Base-by-base conservation (phyloP, 176 grass and related monocot genomes). In the Rhynchospora pubera region DNA sequence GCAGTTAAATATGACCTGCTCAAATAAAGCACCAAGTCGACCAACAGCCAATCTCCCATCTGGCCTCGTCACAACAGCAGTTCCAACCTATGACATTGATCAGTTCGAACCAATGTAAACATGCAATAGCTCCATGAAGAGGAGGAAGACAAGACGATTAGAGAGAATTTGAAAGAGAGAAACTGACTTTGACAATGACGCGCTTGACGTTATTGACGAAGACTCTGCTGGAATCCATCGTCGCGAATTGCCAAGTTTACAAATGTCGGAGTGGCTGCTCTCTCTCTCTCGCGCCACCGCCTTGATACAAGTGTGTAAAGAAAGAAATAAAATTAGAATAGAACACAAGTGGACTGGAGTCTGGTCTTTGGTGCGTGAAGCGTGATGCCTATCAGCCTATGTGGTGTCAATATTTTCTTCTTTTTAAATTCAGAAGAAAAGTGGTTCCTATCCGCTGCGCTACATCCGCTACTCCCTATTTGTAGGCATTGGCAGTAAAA, bases 31-130 rank as follows among this genome's bases (percentile, higher is more conserved):
- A 74, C 92, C 96, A 52, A 99, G 46, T 73, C 92, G 92, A 59
- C 96, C 96, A 65, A 95, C 22, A 73, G 96, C 92, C 57, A 99
- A 57, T 84, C 96, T 85, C 14, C 96, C 96, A 78, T 99, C 96
- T 18, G 89, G 43, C 77, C 96, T 89, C 5, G 96, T 93, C 44
- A 99, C 93, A 85, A 99, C 91, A 19, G 96, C 96, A 84, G 96
- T 99, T 60, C 96, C 96, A 56, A 99, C 92, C 96, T 99, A 66
- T 52, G 22, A 71, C 69, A 79, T 62, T 61, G 1, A 65, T 13
- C 15, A 57, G 56, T 57, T 57, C 5, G 34, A 39, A 58, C 56
- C 30, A 42, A 39, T 39, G 32, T 39, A 42, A 67, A 5, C 5
- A 3, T 51, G 46, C 10, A 21, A 22, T 74, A 74, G 52, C 46